Percentiles rank a stretch among this genome's conserved stretches.
phyloP scores from a whole-genome alignment of 148 eudicot genomes.

The Bassia scoparia region DNA sequence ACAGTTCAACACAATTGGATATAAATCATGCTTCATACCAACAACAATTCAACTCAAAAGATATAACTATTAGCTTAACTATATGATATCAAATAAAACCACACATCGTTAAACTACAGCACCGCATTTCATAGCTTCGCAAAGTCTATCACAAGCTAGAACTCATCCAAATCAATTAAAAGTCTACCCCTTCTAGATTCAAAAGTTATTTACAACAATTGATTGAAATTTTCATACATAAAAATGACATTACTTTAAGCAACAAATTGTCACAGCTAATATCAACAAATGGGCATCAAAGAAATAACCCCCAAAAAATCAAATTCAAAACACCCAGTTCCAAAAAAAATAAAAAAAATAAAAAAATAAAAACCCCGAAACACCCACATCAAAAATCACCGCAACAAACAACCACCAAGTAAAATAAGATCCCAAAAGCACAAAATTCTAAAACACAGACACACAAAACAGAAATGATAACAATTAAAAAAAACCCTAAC shows the following conservation, averaged over 20 bases:
- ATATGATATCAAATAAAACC: neutral
- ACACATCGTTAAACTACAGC: neutral
- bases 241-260: neutral
- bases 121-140: neutral
- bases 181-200: neutral
- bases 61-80: neutral
- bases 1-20: neutral
- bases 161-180: neutral
- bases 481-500: constrained; percentile 14
- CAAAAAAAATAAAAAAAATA: neutral
- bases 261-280: neutral
- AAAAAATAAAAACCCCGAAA: constrained; percentile 3
- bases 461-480: neutral
- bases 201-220: neutral
- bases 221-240: neutral
- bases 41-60: neutral
- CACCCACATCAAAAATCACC: neutral
- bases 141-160: neutral
- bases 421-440: constrained; percentile 23
- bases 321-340: neutral
- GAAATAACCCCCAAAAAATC: neutral
- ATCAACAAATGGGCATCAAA: neutral
- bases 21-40: neutral
- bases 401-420: neutral
- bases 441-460: neutral